A percentile compares a stretch with the other conserved stretches of the same genome.
Evolutionary conservation across 495 filamentous ascomycete genomes (phyloP).

Genomic region (Lophiostoma macrostomum): DNA sequence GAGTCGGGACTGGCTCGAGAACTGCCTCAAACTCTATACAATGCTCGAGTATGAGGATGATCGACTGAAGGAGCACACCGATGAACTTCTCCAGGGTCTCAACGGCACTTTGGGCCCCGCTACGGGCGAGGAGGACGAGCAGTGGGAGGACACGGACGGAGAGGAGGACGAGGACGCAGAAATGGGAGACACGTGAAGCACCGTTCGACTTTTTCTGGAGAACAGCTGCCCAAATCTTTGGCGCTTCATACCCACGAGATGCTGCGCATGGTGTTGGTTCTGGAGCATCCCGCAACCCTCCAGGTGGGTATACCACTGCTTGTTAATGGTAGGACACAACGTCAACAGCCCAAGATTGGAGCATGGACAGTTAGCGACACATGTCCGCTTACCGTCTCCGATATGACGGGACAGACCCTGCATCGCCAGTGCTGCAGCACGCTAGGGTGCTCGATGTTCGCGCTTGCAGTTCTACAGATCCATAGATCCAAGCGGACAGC

Average conservation of each 20-base stretch:
- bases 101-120: constrained; percentile 55
- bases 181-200: constrained; percentile 32
- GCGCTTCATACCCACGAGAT: too few relatives aligned
- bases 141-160: constrained; percentile 46
- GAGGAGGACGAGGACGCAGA: constrained; percentile 51
- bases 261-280: not conserved
- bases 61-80: constrained; percentile 61
- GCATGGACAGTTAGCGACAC: too few relatives aligned
- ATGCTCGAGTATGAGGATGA: constrained; percentile 71
- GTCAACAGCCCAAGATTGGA: too few relatives aligned
- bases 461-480: not conserved
- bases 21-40: constrained; percentile 58
- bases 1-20: constrained; percentile 59
- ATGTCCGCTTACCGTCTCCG: too few relatives aligned
- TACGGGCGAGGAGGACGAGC: constrained; percentile 45
- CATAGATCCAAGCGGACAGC: too few relatives aligned
- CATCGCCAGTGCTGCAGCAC: not conserved
- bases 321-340: too few relatives aligned
- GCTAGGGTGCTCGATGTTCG: not conserved
- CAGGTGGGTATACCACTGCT: too few relatives aligned
- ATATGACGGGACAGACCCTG: too few relatives aligned
- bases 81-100: constrained; percentile 57
- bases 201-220: not conserved
- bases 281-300: too few relatives aligned
- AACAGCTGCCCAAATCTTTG: too few relatives aligned